phyloP scores from a whole-genome alignment of 2,329 filamentous ascomycete species.

The Sclerotinia trifoliorum region DNA sequence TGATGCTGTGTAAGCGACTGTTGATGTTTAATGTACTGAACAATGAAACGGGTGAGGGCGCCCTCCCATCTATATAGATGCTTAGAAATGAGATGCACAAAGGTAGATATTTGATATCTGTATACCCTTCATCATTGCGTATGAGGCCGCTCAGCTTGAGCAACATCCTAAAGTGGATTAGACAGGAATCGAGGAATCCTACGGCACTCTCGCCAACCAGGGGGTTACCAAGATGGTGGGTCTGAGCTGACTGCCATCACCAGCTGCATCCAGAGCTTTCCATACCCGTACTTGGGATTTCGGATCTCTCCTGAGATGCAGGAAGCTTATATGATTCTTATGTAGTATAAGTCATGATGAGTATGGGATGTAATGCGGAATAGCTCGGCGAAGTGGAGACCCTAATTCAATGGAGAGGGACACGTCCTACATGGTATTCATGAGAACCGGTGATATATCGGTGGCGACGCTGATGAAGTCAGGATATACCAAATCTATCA shows the following conservation, averaged over 20 bases:
- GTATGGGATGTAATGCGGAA: not conserved
- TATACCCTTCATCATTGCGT: not conserved
- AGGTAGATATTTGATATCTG: constrained; percentile 11
- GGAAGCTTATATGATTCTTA: not conserved
- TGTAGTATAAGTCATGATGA: not conserved
- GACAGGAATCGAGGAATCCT: constrained; percentile 18
- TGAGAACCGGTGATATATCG: not conserved
- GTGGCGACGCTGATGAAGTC: not conserved
- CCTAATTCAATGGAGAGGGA: not conserved
- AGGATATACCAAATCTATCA: not conserved
- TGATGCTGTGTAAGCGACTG: not conserved
- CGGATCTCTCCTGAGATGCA: not conserved
- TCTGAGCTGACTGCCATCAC: constrained; percentile 19
- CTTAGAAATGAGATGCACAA: constrained; percentile 5
- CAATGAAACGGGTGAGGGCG: not conserved
- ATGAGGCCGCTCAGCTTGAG: constrained; percentile 8
- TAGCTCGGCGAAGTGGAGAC: not conserved
- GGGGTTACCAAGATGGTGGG: constrained; percentile 11
- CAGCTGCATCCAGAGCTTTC: constrained; percentile 12
- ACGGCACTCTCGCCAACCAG: constrained; percentile 4
- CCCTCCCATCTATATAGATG: constrained; percentile 12
- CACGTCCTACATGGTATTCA: not conserved
- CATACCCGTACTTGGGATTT: constrained; percentile 10
- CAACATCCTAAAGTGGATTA: constrained; percentile 12
- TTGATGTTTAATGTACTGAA: not conserved